These are phyloP conservation scores for Fragilariopsis cylindrus DNA, from an alignment of 108 stramenopile species.

Conservation along the genomic window DNA sequence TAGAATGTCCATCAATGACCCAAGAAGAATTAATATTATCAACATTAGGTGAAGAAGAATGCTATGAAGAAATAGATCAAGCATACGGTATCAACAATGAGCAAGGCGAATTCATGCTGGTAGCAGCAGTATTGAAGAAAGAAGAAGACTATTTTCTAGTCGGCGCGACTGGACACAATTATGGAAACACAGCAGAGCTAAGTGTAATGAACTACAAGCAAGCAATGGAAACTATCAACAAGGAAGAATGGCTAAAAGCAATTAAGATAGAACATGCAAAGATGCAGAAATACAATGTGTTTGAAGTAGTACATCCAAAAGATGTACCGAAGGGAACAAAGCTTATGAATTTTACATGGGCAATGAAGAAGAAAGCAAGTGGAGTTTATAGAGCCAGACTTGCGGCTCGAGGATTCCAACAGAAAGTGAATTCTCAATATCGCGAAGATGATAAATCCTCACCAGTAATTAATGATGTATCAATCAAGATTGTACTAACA, in stretches of 20 bases:
- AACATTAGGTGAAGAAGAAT: neutral
- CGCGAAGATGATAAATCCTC: slow-evolving; percentile 13
- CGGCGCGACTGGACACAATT: neutral
- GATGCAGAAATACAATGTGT: neutral
- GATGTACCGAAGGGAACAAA: slow-evolving; percentile 40
- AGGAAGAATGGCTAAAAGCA: slow-evolving; percentile 36
- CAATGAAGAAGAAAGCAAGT: slow-evolving; percentile 52
- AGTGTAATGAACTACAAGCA: neutral
- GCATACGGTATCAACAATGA: neutral
- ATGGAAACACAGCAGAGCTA: slow-evolving; percentile 2
- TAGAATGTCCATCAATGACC: neutral
- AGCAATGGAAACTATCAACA: slow-evolving; percentile 35
- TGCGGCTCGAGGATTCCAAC: slow-evolving; percentile 36
- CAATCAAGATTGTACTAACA: slow-evolving; percentile 23
- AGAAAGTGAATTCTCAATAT: slow-evolving; percentile 16
- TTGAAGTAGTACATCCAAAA: slow-evolving; percentile 1
- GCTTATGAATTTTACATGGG: slow-evolving; percentile 37
- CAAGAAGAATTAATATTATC: neutral
- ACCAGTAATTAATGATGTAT: slow-evolving; percentile 37
- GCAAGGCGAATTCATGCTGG: neutral
- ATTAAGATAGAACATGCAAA: slow-evolving; percentile 37
- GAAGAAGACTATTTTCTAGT: neutral
- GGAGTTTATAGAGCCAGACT: slow-evolving; percentile 35
- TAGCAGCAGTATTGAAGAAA: neutral
- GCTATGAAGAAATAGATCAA: neutral